Conservation (phyloP, 2,329 filamentous ascomycete genomes). For the Aspergillus fumigatus region DNA sequence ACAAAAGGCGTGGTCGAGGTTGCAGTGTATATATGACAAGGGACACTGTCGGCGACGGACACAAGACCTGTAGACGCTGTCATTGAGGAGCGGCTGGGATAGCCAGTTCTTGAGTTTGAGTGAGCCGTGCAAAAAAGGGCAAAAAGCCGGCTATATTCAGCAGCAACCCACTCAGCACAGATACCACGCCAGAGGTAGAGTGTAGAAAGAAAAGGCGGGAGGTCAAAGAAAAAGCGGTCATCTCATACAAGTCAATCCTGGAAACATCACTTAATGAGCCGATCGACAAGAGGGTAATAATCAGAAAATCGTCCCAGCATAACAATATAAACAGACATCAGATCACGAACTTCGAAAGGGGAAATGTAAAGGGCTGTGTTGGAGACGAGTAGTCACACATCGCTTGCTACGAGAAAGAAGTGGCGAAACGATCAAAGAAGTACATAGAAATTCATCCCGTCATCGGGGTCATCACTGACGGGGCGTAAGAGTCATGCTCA, state of each 20-base stretch:
- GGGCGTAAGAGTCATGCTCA: neutral
- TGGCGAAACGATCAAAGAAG: constrained; percentile 14
- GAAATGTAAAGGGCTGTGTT: constrained; percentile 18
- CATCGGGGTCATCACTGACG: constrained; percentile 4
- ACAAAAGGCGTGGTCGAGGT: constrained; percentile 5
- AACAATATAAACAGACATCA: constrained; percentile 28
- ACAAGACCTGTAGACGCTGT: neutral
- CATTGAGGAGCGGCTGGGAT: neutral
- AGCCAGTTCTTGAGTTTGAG: neutral
- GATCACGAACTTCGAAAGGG: constrained; percentile 4
- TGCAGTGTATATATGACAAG: neutral
- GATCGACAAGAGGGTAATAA: constrained; percentile 8
- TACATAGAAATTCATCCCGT: constrained; percentile 27
- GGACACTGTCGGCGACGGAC: neutral
- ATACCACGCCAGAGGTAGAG: neutral
- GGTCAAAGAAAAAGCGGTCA: constrained; percentile 12
- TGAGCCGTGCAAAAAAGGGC: neutral
- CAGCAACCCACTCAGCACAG: neutral
- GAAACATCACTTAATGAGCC: constrained; percentile 15
- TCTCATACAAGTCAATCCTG: constrained; percentile 24
- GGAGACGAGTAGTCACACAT: constrained; percentile 26
- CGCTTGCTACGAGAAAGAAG: constrained; percentile 30
- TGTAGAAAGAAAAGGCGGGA: constrained; percentile 1
- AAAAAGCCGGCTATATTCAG: neutral
- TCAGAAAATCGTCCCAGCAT: constrained; percentile 22